phyloP scores from a whole-genome alignment of 2,329 filamentous ascomycete species.

The Cordyceps cicadae region DNA sequence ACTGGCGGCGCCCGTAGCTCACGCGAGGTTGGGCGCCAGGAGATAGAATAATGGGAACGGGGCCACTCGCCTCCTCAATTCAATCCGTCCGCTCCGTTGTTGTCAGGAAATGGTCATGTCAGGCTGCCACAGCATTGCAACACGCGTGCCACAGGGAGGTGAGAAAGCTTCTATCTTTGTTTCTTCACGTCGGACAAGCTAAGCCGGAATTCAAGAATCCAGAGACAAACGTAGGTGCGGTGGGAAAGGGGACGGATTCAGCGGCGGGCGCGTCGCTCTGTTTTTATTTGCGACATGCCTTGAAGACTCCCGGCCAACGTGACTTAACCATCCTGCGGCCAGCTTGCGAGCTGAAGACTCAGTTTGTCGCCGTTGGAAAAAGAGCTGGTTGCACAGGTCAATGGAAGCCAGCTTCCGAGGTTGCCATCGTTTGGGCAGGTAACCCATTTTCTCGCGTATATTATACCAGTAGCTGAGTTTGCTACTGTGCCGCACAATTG shows the following conservation, averaged over 20 bases:
- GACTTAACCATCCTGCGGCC: constrained; percentile 4
- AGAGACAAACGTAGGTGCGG: no score
- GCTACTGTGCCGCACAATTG: not conserved
- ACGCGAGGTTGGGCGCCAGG: not conserved
- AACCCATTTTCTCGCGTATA: not conserved
- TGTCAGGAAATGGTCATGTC: not conserved
- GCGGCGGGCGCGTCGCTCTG: not conserved
- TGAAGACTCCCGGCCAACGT: not conserved
- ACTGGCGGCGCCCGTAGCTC: not conserved
- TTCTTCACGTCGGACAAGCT: not conserved
- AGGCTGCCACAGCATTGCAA: not conserved
- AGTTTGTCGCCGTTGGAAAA: not conserved
- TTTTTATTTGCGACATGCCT: not conserved
- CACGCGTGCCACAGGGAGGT: not conserved
- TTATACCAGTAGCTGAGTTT: no score
- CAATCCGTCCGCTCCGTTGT: not conserved
- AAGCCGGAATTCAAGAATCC: not conserved
- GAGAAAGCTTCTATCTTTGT: not conserved
- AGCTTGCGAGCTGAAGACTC: not conserved
- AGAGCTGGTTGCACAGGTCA: no score
- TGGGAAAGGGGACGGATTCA: no score
- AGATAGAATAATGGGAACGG: no score
- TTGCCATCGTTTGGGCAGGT: not conserved
- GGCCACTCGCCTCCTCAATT: not conserved
- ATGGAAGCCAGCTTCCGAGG: not conserved